Percentiles rank a stretch among this genome's conserved stretches.
phyloP scores from a whole-genome alignment of 768 basidiomycete genomes.

The Lenzites betulinus region DNA sequence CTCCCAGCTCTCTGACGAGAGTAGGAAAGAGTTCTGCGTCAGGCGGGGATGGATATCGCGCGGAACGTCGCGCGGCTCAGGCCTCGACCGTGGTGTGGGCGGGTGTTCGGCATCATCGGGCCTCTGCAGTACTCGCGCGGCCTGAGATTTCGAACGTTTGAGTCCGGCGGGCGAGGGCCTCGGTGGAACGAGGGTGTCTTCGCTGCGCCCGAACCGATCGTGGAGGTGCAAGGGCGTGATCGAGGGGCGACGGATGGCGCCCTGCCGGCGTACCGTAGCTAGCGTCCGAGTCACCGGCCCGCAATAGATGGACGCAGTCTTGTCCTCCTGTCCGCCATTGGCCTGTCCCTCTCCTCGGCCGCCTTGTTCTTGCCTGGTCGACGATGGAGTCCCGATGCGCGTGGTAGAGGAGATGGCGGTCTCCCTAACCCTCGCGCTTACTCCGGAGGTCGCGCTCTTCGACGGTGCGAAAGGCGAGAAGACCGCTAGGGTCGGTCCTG shows the following conservation, averaged over 20 bases:
- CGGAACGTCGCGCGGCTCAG: constrained; percentile 2
- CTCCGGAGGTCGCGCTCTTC: neutral
- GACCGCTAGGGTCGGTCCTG: neutral
- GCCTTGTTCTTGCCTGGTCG: neutral
- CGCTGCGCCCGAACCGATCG: constrained; percentile 1
- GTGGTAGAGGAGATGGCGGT: neutral
- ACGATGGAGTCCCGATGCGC: neutral
- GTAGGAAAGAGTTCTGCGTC: neutral
- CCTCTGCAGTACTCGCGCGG: neutral
- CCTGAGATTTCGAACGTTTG: constrained; percentile 1
- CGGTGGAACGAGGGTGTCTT: neutral
- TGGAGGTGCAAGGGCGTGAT: neutral
- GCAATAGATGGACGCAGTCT: neutral
- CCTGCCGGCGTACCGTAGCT: constrained; percentile 12
- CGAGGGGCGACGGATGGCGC: constrained; percentile 10
- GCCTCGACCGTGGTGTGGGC: neutral
- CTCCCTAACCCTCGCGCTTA: neutral
- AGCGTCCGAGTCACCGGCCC: neutral
- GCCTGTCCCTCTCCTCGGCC: neutral
- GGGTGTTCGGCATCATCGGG: no score
- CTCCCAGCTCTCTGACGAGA: no score
- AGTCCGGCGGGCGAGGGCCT: neutral
- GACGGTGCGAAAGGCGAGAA: constrained; percentile 7
- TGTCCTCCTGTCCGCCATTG: neutral
- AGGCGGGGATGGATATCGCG: neutral